Evolutionary conservation across 805 yeast species (phyloP).

Genomic region (Candida lessepsii): DNA sequence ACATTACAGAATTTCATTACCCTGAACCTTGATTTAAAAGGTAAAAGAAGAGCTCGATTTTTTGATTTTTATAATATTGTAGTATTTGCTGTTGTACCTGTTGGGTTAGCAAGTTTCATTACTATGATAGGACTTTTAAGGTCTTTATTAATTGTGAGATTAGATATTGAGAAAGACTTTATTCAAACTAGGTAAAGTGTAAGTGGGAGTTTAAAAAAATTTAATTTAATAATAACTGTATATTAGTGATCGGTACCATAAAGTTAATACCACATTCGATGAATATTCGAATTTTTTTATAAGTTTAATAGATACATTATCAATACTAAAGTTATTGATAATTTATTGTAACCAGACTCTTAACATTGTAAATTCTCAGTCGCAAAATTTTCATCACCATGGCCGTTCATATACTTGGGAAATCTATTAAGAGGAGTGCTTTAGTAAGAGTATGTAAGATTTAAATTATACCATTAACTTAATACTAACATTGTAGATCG

Average conservation of each 20-base stretch:
- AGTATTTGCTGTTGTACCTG: slow-evolving; percentile 97
- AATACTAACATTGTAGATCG: slow-evolving; percentile 39
- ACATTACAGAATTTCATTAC: slow-evolving; percentile 88
- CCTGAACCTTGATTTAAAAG: slow-evolving; percentile 60
- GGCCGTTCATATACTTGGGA: slow-evolving; percentile 48
- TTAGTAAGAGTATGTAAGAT: slow-evolving; percentile 30
- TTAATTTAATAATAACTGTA: no score
- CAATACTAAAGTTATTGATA: no score
- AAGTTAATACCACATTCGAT: no score
- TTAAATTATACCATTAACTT: not conserved
- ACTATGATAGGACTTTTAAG: slow-evolving; percentile 86
- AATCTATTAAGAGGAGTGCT: slow-evolving; percentile 42
- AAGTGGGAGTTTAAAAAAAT: no score
- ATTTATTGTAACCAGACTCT: no score
- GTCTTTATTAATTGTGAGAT: slow-evolving; percentile 67
- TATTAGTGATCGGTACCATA: no score
- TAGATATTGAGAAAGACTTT: slow-evolving; percentile 47
- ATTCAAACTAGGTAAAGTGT: no score
- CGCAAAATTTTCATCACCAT: slow-evolving; percentile 18
- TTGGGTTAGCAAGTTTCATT: slow-evolving; percentile 88
- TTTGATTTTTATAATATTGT: slow-evolving; percentile 86
- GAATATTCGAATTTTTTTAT: no score
- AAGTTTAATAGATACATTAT: no score
- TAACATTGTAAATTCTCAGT: not conserved
- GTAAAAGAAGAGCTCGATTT: slow-evolving; percentile 52